These are phyloP conservation scores for Maudiozyma saulgeensis DNA, from an alignment of 805 yeast genomes.

Conservation along the genomic window DNA sequence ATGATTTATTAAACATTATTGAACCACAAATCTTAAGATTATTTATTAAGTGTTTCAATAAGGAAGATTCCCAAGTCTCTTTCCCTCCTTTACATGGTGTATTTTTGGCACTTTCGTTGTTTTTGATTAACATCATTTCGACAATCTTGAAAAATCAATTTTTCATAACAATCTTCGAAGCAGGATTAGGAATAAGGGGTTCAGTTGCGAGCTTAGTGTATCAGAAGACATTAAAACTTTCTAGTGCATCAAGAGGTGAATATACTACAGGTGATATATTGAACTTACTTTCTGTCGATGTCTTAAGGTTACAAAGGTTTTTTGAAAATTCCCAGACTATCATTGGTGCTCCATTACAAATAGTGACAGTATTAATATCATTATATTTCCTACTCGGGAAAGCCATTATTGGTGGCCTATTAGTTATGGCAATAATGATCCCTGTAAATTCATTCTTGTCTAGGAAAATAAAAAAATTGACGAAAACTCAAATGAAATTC, in stretches of 20 bases:
- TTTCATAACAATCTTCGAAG: slow-evolving; percentile 45
- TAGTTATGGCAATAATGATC: slow-evolving; percentile 43
- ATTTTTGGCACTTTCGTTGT: slow-evolving; percentile 54
- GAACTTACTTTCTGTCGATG: slow-evolving; percentile 72
- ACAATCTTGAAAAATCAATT: slow-evolving; percentile 63
- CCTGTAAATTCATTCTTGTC: slow-evolving; percentile 48
- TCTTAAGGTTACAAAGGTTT: slow-evolving; percentile 51
- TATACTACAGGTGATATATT: slow-evolving; percentile 71
- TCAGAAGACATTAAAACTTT: slow-evolving; percentile 58
- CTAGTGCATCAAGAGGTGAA: slow-evolving; percentile 52
- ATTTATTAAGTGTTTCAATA: slow-evolving; percentile 39
- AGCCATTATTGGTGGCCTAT: slow-evolving; percentile 50
- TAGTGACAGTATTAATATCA: slow-evolving; percentile 44
- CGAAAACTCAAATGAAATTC: slow-evolving; percentile 48
- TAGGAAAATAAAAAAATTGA: slow-evolving; percentile 35
- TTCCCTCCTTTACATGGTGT: slow-evolving; percentile 52
- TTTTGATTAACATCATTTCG: slow-evolving; percentile 47
- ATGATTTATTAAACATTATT: slow-evolving; percentile 33
- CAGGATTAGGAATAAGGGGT: slow-evolving; percentile 57
- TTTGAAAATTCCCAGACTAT: slow-evolving; percentile 44
- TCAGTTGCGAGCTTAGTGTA: slow-evolving; percentile 60
- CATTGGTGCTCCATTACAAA: slow-evolving; percentile 50
- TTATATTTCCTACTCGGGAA: slow-evolving; percentile 47
- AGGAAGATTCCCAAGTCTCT: slow-evolving; percentile 11
- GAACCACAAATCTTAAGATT: slow-evolving; percentile 50